These are phyloP conservation scores for Colletotrichum sp. DNA, from an alignment of 2,329 filamentous ascomycete species.

Conservation along the genomic window DNA sequence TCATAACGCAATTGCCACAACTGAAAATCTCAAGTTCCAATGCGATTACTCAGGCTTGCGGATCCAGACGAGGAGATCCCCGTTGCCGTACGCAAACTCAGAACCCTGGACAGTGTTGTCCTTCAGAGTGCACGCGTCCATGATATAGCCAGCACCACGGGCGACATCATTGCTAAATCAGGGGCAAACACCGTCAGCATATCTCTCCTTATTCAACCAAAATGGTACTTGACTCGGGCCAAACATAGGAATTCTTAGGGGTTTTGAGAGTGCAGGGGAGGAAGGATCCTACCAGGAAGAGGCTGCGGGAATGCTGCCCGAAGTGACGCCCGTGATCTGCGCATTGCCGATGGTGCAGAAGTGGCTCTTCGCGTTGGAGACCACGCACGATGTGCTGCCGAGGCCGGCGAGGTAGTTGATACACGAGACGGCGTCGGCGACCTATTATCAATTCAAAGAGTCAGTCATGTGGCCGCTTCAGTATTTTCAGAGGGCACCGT, in stretches of 20 bases:
- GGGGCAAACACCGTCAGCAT: background rate
- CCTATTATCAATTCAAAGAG: background rate
- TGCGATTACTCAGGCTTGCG: background rate
- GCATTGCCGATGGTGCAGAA: slow-evolving; percentile 8
- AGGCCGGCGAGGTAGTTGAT: slow-evolving; percentile 16
- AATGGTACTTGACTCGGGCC: background rate
- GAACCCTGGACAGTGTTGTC: slow-evolving; percentile 15
- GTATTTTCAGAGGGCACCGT: background rate
- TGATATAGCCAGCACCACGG: slow-evolving; percentile 10
- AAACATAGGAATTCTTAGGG: background rate
- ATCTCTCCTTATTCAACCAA: background rate
- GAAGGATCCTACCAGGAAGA: background rate
- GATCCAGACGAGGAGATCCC: background rate
- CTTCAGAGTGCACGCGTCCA: slow-evolving; percentile 14
- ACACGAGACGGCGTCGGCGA: slow-evolving; percentile 11
- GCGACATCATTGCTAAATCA: slow-evolving; percentile 7
- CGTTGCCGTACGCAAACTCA: slow-evolving; percentile 8
- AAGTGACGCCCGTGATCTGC: background rate
- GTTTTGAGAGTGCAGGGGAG: background rate
- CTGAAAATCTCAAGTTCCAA: rapidly evolving
- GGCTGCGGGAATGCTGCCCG: background rate
- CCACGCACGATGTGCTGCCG: background rate
- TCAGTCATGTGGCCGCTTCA: background rate
- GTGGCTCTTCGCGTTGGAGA: background rate
- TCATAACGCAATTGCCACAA: background rate